Evolutionary conservation across 176 grass and related monocot genomes (phyloP), one percentile per base, ranked within the genome.

Genomic region (Bothriochloa decipiens): DNA sequence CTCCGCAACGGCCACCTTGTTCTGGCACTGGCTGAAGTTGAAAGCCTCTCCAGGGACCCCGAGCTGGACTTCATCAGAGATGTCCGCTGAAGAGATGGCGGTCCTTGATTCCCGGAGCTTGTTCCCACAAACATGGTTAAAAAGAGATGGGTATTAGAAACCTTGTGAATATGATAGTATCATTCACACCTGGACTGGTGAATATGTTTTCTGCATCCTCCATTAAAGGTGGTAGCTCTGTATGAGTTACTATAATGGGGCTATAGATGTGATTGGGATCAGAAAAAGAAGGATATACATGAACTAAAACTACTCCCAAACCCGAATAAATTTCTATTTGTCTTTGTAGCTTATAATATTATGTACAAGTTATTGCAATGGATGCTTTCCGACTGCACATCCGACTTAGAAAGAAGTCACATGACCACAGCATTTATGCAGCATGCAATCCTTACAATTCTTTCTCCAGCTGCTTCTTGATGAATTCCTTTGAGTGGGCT

Each of bases 401-500:
- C 29, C 5, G 14, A 82, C 53, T 20, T 11, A 81, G 52, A 2
- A 64, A 63, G 36, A 36, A 84, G 14, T 13, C 23, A 33, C 32
- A 42, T 20, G 17, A 45, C 33, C 4, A 25, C 9, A 65, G 18
- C 36, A 29, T 43, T 80, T 70, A 61, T 65, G 4, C 45, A 63
- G 60, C 53, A 58, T 58, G 53, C 27, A 81, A 26, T 49, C 46
- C 88, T 72, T 93, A 98, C 93, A 98, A 87, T 93, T 98, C 96
- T 74, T 98, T 95, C 85, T 98, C 96, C 75, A 98, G 76, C 68
- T 98, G 96, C 77, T 98, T 98, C 87, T 74, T 95, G 72, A 98
- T 98, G 78, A 98, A 98, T 81, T 98, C 96, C 87, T 95, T 95
- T 4, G 93, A 92, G 83, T 98, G 96, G 82, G 96, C 96, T 55